Evolutionary conservation across 2,329 filamentous ascomycete species (phyloP), one percentile per base, ranked within the genome.

Genomic region (Hypoxylon sp.): DNA sequence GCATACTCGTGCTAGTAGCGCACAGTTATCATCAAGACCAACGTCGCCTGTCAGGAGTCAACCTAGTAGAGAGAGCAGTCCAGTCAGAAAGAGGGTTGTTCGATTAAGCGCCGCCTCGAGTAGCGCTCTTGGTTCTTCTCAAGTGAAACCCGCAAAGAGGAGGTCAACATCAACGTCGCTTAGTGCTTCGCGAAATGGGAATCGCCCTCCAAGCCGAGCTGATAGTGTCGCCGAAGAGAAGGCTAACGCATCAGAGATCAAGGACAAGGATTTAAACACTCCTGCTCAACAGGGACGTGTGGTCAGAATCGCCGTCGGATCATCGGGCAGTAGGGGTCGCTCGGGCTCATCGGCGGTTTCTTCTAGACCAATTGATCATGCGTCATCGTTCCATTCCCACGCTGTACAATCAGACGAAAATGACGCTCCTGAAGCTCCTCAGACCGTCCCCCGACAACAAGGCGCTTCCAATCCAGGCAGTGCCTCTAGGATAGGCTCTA

Each of bases 1-100:
- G 55, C 81, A 83, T 57, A 79, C 83, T 17, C 81, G 85, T 56
- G 85, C 86, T 19, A 82, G 80, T 46, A 87, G 85, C 70, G 81
- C 77, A 2, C 85, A 87, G 63, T 70, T 79, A 50, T 78, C 81
- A 0, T 83, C 83, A 8, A 78, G 80, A 37, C 80, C 78, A 8
- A 73, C 78, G 1, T 87, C 84, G 17, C 85, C 86, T 1, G 77
- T 79, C 1, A 80, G 79, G 54, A 86, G 83, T 56, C 75, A 77
- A 42, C 65, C 73, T 35, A 78, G 75, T 33, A 80, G 82, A 50
- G 86, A 87, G 44, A 80, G 79, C 59, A 88, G 86, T 71, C 87
- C 87, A 0, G 80, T 83, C 2, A 82, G 87, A 68, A 89, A 88
- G 75, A 81, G 87, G 44, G 85, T 90, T 31, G 86, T 90, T 14